phyloP scores from a whole-genome alignment of 2,329 filamentous ascomycete genomes.

The Colletotrichum orchidophilum region DNA sequence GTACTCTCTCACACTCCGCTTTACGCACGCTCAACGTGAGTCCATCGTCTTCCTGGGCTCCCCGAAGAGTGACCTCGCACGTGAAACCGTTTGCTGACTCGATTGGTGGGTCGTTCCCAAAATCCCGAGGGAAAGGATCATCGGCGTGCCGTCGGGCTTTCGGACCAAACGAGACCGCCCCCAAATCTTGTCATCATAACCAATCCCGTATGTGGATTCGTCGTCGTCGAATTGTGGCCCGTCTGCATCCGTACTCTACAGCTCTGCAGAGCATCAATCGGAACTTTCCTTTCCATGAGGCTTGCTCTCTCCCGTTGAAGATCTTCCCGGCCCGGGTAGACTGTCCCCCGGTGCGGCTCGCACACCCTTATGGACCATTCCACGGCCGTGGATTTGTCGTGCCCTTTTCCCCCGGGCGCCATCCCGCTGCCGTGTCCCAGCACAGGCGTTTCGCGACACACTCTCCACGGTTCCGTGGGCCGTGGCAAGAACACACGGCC shows the following conservation, averaged over 20 bases:
- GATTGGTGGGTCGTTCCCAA: conserved; percentile 11
- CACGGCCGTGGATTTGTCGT: not conserved
- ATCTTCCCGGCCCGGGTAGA: not conserved
- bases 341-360: not conserved
- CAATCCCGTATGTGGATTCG: not conserved
- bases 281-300: not conserved
- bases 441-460: not conserved
- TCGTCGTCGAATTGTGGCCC: not conserved
- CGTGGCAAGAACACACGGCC: not conserved
- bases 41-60: not conserved
- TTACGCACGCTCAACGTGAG: not conserved
- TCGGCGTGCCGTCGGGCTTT: conserved; percentile 14
- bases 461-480: not conserved
- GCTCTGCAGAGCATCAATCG: not conserved
- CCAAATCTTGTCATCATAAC: not conserved
- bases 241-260: not conserved
- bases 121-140: conserved; percentile 10
- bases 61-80: not conserved
- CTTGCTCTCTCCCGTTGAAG: not conserved
- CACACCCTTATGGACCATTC: not conserved
- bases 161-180: conserved; percentile 7
- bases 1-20: not conserved
- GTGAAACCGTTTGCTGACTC: conserved; percentile 31
- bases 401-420: not conserved
- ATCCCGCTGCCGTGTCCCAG: not conserved